These are phyloP conservation scores for Sphaerulina vaccinii DNA, from an alignment of 2,329 filamentous ascomycete species.

Conservation along the genomic window DNA sequence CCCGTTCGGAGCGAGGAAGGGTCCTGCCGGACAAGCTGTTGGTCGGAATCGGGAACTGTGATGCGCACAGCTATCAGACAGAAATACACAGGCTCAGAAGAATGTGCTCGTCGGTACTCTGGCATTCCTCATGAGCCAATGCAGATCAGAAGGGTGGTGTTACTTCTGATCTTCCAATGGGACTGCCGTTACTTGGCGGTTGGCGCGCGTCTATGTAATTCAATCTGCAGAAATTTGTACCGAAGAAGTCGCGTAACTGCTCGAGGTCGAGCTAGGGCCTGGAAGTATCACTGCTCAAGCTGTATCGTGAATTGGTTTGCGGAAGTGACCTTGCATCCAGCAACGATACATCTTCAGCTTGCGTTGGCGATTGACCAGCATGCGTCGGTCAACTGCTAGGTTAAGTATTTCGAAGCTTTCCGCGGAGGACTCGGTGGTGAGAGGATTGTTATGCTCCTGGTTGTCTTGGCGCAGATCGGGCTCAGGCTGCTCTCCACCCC, in stretches of 20 bases:
- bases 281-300: not conserved
- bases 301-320: slow-evolving; percentile 50
- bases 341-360: slow-evolving; percentile 98
- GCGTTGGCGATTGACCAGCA: slow-evolving; percentile 87
- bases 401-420: slow-evolving; percentile 66
- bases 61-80: no score
- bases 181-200: not conserved
- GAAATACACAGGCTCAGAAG: no score
- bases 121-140: no score
- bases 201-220: not conserved
- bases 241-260: not conserved
- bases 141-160: no score
- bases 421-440: slow-evolving; percentile 26
- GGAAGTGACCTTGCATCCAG: slow-evolving; percentile 86
- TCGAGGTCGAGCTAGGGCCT: not conserved
- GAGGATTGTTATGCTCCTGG: slow-evolving; percentile 1
- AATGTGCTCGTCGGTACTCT: no score
- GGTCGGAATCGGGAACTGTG: no score
- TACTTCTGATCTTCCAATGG: not conserved
- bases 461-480: not conserved
- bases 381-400: slow-evolving; percentile 78
- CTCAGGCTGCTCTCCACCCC: slow-evolving; percentile 54
- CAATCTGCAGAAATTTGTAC: not conserved
- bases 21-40: no score
- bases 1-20: not conserved